These are phyloP conservation scores for Epichloe festucae DNA, from an alignment of 2,329 filamentous ascomycete species.

Conservation along the genomic window DNA sequence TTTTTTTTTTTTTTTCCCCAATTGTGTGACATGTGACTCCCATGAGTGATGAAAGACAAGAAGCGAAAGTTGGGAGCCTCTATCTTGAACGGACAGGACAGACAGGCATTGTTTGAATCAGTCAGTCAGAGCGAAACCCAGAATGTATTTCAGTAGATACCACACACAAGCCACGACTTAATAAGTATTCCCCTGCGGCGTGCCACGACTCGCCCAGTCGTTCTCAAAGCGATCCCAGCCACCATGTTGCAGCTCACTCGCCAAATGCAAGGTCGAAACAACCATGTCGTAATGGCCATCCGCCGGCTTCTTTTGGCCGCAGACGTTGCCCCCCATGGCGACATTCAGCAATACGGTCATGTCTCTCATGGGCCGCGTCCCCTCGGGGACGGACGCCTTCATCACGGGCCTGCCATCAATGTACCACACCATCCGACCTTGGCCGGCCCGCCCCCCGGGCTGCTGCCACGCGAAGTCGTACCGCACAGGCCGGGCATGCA, in stretches of 20 bases:
- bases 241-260: slow-evolving; percentile 35
- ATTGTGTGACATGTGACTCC: neutral
- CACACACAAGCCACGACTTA: neutral
- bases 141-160: too few species aligned
- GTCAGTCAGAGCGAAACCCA: too few species aligned
- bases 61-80: neutral
- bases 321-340: slow-evolving; percentile 50
- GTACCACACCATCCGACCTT: slow-evolving; percentile 43
- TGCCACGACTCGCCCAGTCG: slow-evolving; percentile 28
- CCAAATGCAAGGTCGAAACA: slow-evolving; percentile 37
- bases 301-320: slow-evolving; percentile 33
- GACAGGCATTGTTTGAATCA: too few species aligned
- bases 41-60: too few species aligned
- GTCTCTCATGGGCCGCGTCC: slow-evolving; percentile 41
- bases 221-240: slow-evolving; percentile 41
- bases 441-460: slow-evolving; percentile 27
- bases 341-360: slow-evolving; percentile 45
- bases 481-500: slow-evolving; percentile 32
- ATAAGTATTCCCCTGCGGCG: slow-evolving; percentile 21
- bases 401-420: slow-evolving; percentile 44
- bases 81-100: neutral
- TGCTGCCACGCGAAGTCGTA: slow-evolving; percentile 46
- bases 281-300: slow-evolving; percentile 45
- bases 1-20: neutral
- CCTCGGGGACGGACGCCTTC: slow-evolving; percentile 38